Evolutionary conservation across 2,329 filamentous ascomycete genomes (phyloP).

Genomic region (Trichoderma sp.): DNA sequence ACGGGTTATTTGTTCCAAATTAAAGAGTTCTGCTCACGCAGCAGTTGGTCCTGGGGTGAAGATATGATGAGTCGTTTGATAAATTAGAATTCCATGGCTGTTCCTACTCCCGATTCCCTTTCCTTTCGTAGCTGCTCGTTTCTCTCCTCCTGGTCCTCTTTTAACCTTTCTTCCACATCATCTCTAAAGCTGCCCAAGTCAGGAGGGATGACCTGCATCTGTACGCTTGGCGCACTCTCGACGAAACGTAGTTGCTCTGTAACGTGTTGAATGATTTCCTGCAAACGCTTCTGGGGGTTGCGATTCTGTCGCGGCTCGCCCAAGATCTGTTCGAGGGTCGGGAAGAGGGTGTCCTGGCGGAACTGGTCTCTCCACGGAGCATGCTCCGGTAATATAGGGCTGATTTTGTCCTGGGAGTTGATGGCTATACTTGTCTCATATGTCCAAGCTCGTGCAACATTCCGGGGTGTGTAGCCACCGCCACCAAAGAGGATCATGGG

Average conservation of each 20-base stretch:
- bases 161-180: constrained; percentile 67
- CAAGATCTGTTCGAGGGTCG: constrained; percentile 72
- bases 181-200: constrained; percentile 69
- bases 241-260: constrained; percentile 87
- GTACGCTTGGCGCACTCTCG: constrained; percentile 80
- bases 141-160: constrained; percentile 63
- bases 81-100: constrained; percentile 53
- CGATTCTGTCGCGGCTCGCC: constrained; percentile 73
- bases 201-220: constrained; percentile 77
- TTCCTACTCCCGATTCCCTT: constrained; percentile 59
- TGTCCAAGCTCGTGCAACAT: constrained; percentile 95
- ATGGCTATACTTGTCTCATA: constrained; percentile 94
- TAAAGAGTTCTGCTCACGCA: neutral
- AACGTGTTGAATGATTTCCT: constrained; percentile 74
- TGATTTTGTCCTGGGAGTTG: constrained; percentile 68
- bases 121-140: constrained; percentile 55
- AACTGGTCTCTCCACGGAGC: constrained; percentile 89
- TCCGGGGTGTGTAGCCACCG: constrained; percentile 93
- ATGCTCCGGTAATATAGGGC: constrained; percentile 72
- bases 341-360: constrained; percentile 83
- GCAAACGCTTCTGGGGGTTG: constrained; percentile 74
- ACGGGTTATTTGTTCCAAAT: constrained; percentile 1
- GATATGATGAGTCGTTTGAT: neutral
- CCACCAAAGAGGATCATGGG: constrained; percentile 91
- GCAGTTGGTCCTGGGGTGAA: neutral